Conservation (phyloP, 1,284 basidiomycete genomes). For the Xerocomus amazonicus region DNA sequence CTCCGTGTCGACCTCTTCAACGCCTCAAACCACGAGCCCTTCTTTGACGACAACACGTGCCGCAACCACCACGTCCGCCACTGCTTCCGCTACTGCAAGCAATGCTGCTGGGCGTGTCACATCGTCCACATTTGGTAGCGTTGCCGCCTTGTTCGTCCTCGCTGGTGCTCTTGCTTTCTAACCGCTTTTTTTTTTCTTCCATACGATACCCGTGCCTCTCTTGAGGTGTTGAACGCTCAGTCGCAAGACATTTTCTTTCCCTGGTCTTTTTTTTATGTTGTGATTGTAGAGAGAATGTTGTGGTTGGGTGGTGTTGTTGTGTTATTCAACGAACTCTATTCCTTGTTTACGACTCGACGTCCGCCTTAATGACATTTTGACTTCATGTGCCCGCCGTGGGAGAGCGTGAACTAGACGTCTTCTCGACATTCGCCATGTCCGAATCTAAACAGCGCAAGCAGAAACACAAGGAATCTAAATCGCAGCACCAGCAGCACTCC, state of each 20-base stretch:
- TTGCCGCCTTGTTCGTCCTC: slow-evolving; percentile 21
- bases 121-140: slow-evolving; percentile 17
- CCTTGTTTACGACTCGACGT: not conserved
- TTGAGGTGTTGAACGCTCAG: slow-evolving; percentile 10
- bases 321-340: slow-evolving; percentile 8
- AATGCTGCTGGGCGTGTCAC: slow-evolving; percentile 24
- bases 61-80: slow-evolving; percentile 1
- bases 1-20: not conserved
- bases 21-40: not conserved
- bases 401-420: not conserved
- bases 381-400: not conserved
- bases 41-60: not conserved
- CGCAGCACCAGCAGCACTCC: not conserved
- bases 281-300: slow-evolving; percentile 4
- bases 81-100: slow-evolving; percentile 15
- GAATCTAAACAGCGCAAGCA: slow-evolving; percentile 21
- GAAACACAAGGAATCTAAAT: slow-evolving; percentile 19
- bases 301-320: slow-evolving; percentile 16
- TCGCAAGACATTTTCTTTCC: not conserved
- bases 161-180: slow-evolving; percentile 24
- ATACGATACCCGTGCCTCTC: slow-evolving; percentile 2
- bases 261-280: not conserved
- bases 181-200: not conserved
- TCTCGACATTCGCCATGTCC: not conserved
- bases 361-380: not conserved